Evolutionary conservation across 495 filamentous ascomycete species (phyloP).

Genomic region (Thozetella sp.): DNA sequence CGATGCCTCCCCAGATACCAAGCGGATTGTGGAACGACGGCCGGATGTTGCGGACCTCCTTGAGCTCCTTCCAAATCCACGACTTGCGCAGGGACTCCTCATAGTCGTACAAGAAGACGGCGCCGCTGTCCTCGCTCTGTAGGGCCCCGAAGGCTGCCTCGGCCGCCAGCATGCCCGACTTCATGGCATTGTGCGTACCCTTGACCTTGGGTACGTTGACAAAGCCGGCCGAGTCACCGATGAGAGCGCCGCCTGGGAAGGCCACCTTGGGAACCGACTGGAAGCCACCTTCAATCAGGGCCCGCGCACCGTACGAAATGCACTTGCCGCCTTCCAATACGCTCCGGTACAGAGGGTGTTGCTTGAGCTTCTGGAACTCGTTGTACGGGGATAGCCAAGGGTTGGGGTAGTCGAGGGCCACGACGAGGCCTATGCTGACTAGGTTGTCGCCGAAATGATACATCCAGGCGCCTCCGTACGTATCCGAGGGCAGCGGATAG

Average conservation of each 20-base stretch:
- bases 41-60: slow-evolving; percentile 96
- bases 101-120: slow-evolving; percentile 93
- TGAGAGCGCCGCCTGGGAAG: slow-evolving; percentile 94
- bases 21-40: slow-evolving; percentile 88
- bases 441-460: slow-evolving; percentile 99
- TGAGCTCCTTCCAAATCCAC: slow-evolving; percentile 90
- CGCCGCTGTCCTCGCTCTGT: slow-evolving; percentile 54
- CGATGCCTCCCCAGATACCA: slow-evolving; percentile 82
- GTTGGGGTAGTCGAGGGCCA: slow-evolving; percentile 94
- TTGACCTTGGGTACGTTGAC: slow-evolving; percentile 99
- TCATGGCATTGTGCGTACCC: slow-evolving; percentile 97
- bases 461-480: slow-evolving; percentile 97
- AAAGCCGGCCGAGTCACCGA: slow-evolving; percentile 95
- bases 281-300: slow-evolving; percentile 94
- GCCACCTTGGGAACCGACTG: slow-evolving; percentile 96
- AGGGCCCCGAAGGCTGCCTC: slow-evolving; percentile 85
- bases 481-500: slow-evolving; percentile 85
- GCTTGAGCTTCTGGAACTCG: slow-evolving; percentile 99
- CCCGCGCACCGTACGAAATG: slow-evolving; percentile 93
- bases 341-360: slow-evolving; percentile 83
- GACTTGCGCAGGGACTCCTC: slow-evolving; percentile 87
- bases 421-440: slow-evolving; percentile 90
- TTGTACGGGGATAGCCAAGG: slow-evolving; percentile 95
- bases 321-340: slow-evolving; percentile 93
- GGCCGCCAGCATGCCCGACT: slow-evolving; percentile 93